These are phyloP conservation scores for Mycoemilia scoparia DNA, from an alignment of 192 early-diverging fungal species.

Conservation along the genomic window DNA sequence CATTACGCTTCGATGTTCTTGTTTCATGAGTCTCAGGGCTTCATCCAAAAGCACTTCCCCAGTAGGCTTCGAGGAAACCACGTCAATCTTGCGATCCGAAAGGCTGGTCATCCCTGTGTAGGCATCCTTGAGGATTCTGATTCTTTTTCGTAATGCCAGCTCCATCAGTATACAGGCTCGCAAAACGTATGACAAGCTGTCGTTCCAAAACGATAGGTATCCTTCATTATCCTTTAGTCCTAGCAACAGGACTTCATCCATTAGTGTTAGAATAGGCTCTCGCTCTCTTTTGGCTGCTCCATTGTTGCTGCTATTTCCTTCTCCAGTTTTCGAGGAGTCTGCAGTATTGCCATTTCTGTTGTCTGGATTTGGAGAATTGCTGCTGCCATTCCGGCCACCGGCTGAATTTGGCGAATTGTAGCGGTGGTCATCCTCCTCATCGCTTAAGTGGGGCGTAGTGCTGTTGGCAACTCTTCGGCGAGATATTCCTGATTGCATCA, in stretches of 20 bases:
- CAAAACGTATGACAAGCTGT: conserved; percentile 91
- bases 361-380: too few relatives aligned
- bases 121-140: conserved; percentile 72
- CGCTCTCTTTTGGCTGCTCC: conserved; percentile 15
- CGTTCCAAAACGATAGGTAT: conserved; percentile 97
- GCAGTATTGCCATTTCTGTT: too few relatives aligned
- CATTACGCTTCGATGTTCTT: conserved; percentile 52
- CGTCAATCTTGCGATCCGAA: conserved; percentile 70
- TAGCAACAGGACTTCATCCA: conserved; percentile 88
- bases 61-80: conserved; percentile 61
- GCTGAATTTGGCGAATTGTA: too few relatives aligned
- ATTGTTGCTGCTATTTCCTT: too few relatives aligned
- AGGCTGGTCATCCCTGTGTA: conserved; percentile 41
- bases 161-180: conserved; percentile 93
- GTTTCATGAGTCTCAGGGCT: conserved; percentile 76
- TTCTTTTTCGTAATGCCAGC: conserved; percentile 77
- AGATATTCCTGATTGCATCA: too few relatives aligned
- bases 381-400: too few relatives aligned
- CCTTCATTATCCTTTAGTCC: conserved; percentile 89
- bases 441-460: too few relatives aligned
- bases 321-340: too few relatives aligned
- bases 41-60: conserved; percentile 95
- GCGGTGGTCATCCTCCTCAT: too few relatives aligned
- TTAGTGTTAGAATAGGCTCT: conserved; percentile 64
- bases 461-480: too few relatives aligned